Evolutionary conservation across 2,329 filamentous ascomycete genomes (phyloP), one percentile per base, ranked within the genome.

Genomic region (Fusarium sp.): DNA sequence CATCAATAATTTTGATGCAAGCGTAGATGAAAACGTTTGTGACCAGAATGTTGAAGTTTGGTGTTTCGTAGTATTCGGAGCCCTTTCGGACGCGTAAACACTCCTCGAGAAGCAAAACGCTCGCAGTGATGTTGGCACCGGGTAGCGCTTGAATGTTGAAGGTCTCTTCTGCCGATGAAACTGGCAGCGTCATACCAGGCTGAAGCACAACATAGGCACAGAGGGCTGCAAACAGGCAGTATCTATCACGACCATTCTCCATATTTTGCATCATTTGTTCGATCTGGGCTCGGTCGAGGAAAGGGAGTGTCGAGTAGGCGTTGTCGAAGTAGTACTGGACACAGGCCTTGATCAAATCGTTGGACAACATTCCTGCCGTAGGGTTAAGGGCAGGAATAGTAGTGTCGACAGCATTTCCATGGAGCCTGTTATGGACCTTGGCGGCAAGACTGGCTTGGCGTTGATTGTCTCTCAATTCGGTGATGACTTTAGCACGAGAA

Each of bases 1-100:
- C 38, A 2, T 46, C 52, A 3, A 33, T n/a, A 3, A 33, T 55
- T 23, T 55, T 55, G 78, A 91, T 89, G 63, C 90, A 91, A 40
- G 88, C 91, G 74, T 93, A 94, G 30, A 95, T 79, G 78, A 95
- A 94, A 80, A 93, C 94, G 58, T 91, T 94, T n/a, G 91, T 93
- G 64, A 90, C 89, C 15, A 93, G 79, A 46, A 83, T 87, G 73
- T 89, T 88, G 64, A 87, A 79, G 12, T 84, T 88, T 11, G 89
- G 85, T 17, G 81, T 82, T 55, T 89, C 87, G 35, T 88, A 83
- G 69, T 89, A 89, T 64, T 91, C 89, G 69, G 86, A 87, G 26
- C 87, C 86, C 76, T 90, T 90, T 60, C 90, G 86, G 7, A 91
- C 89, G n/a, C 88, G 85, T 18, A 90, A 78, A 3, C 87, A 85